Evolutionary conservation across 768 basidiomycete species (phyloP).

Genomic region (Fomitopsis pulvina): DNA sequence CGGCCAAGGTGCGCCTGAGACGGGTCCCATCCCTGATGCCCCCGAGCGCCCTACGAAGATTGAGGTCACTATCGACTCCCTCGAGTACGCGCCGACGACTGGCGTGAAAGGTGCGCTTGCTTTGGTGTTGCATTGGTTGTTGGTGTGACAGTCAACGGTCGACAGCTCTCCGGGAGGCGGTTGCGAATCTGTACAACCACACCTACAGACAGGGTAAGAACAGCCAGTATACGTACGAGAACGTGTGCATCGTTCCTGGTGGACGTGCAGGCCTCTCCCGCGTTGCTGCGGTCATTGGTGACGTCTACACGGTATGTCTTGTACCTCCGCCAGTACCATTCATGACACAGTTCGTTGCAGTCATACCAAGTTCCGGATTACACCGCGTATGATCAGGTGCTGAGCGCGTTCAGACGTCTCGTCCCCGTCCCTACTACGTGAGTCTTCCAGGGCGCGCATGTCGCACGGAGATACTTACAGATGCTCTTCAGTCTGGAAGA

Average conservation of each 20-base stretch:
- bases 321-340: background rate
- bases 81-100: conserved; percentile 91
- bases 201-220: conserved; percentile 77
- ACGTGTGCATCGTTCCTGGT: conserved; percentile 92
- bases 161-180: conserved; percentile 76
- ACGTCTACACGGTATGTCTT: conserved; percentile 56
- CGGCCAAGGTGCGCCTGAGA: conserved; percentile 91
- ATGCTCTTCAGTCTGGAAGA: conserved; percentile 34
- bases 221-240: conserved; percentile 87
- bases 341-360: conserved; percentile 25
- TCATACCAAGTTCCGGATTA: conserved; percentile 92
- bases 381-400: conserved; percentile 80
- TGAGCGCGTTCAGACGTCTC: conserved; percentile 81
- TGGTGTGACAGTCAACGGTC: no score
- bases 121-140: no score
- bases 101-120: conserved; percentile 68
- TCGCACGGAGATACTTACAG: background rate
- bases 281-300: conserved; percentile 86
- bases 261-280: conserved; percentile 87
- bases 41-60: conserved; percentile 60
- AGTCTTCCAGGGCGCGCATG: conserved; percentile 18
- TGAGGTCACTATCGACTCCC: conserved; percentile 57
- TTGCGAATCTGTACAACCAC: conserved; percentile 84
- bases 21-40: conserved; percentile 76
- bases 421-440: conserved; percentile 88